Evolutionary conservation across 108 stramenopile species (phyloP).

Genomic region (Pseudonitzschia pungens): DNA sequence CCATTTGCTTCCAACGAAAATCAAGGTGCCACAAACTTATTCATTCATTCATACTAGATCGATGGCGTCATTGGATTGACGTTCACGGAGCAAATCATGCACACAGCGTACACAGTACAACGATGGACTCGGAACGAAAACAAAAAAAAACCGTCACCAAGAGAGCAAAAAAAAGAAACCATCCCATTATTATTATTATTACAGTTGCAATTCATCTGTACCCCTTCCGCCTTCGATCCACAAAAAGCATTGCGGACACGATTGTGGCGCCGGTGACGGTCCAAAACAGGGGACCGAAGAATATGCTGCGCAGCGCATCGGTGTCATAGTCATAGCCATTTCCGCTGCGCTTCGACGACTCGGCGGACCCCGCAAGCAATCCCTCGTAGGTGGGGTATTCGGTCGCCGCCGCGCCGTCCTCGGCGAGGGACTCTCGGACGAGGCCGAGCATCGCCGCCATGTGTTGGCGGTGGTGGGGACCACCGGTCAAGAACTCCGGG

Average conservation of each 20-base stretch:
- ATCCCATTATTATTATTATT: no score
- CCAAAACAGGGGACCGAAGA: neutral
- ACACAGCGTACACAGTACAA: no score
- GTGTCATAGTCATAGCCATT: neutral
- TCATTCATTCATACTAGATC: no score
- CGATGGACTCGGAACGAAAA: no score
- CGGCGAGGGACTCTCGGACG: slow-evolving; percentile 19
- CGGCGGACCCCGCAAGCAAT: neutral
- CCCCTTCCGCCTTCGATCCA: neutral
- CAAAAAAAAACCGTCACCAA: no score
- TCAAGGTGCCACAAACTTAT: no score
- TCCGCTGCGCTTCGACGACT: no score
- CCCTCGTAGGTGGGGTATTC: slow-evolving; percentile 12
- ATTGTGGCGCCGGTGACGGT: neutral
- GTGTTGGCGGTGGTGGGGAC: neutral
- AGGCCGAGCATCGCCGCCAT: slow-evolving; percentile 18
- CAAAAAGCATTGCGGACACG: neutral
- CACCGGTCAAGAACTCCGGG: slow-evolving; percentile 11
- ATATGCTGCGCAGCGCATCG: neutral
- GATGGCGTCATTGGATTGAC: no score
- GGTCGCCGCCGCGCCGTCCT: slow-evolving; percentile 13
- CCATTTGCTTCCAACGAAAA: no score
- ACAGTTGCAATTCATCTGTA: no score
- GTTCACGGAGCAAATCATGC: no score
- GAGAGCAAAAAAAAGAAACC: no score